phyloP scores from a whole-genome alignment of 768 basidiomycete genomes.

The Boletus tylopilopsis region DNA sequence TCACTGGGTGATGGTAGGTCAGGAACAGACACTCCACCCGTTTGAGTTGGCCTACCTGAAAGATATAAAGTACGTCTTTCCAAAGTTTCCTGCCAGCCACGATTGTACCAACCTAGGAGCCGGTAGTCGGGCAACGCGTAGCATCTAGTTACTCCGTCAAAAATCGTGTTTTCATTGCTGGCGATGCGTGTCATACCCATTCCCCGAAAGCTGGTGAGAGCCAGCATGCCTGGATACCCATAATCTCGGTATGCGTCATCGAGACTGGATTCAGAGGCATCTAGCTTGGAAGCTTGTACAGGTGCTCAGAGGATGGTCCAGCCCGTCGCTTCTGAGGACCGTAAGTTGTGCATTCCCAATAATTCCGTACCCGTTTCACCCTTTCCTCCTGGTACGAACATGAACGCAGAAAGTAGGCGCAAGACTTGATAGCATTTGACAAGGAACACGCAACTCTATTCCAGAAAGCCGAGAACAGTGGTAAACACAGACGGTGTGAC shows the following conservation, averaged over 20 bases:
- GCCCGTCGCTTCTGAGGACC: conserved; percentile 36
- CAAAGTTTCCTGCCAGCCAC: neutral
- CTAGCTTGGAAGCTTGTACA: conserved; percentile 46
- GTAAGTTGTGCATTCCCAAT: conserved; percentile 20
- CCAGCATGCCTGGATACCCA: conserved; percentile 72
- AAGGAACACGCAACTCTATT: conserved; percentile 60
- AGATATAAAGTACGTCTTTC: conserved; percentile 45
- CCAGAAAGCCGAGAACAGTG: conserved; percentile 52
- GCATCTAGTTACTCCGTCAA: conserved; percentile 56
- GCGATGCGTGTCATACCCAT: conserved; percentile 71
- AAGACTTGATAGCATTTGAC: conserved; percentile 71
- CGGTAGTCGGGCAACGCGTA: conserved; percentile 66
- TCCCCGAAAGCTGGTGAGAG: conserved; percentile 61
- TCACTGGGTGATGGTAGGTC: conserved; percentile 34
- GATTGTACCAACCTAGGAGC: neutral
- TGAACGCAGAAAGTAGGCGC: conserved; percentile 64
- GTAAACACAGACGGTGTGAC: conserved; percentile 31
- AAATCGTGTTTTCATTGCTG: conserved; percentile 69
- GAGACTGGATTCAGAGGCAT: conserved; percentile 47
- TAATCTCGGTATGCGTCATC: conserved; percentile 50
- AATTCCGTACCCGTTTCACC: neutral
- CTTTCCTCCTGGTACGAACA: conserved; percentile 51
- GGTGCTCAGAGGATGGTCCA: conserved; percentile 41
- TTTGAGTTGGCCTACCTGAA: conserved; percentile 47
- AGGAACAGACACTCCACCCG: conserved; percentile 54